These are phyloP conservation scores for Fusarium zealandicum DNA, from an alignment of 2,329 filamentous ascomycete genomes.

Conservation along the genomic window DNA sequence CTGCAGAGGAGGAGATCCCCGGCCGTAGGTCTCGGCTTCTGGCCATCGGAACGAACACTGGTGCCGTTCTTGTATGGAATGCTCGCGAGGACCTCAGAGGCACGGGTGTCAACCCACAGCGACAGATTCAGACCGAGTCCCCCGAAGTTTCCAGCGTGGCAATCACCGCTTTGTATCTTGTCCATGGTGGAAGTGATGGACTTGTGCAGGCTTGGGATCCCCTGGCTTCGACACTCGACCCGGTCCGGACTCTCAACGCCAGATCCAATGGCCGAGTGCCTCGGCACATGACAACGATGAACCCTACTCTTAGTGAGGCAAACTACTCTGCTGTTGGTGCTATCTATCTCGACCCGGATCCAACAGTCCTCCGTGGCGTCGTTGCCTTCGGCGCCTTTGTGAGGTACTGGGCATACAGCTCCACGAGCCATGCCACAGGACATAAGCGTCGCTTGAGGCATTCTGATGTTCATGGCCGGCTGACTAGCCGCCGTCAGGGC, in stretches of 20 bases:
- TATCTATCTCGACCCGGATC: conserved; percentile 85
- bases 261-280: conserved; percentile 83
- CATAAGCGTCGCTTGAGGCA: conserved; percentile 82
- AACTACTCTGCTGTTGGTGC: conserved; percentile 84
- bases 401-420: conserved; percentile 93
- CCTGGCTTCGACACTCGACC: conserved; percentile 78
- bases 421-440: conserved; percentile 75
- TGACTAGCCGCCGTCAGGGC: conserved; percentile 62
- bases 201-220: conserved; percentile 97
- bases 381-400: conserved; percentile 87
- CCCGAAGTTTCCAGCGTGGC: conserved; percentile 85
- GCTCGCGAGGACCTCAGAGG: conserved; percentile 65
- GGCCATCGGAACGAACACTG: conserved; percentile 80
- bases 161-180: conserved; percentile 83
- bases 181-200: conserved; percentile 93
- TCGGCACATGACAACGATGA: conserved; percentile 67
- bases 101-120: conserved; percentile 70
- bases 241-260: conserved; percentile 86
- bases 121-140: conserved; percentile 87
- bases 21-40: conserved; percentile 84
- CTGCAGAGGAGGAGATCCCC: conserved; percentile 70
- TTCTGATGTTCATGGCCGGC: conserved; percentile 63
- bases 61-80: conserved; percentile 85
- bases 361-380: conserved; percentile 83
- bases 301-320: conserved; percentile 68